These are phyloP conservation scores for Exophiala bonariae DNA, from an alignment of 2,329 filamentous ascomycete species.

Conservation along the genomic window DNA sequence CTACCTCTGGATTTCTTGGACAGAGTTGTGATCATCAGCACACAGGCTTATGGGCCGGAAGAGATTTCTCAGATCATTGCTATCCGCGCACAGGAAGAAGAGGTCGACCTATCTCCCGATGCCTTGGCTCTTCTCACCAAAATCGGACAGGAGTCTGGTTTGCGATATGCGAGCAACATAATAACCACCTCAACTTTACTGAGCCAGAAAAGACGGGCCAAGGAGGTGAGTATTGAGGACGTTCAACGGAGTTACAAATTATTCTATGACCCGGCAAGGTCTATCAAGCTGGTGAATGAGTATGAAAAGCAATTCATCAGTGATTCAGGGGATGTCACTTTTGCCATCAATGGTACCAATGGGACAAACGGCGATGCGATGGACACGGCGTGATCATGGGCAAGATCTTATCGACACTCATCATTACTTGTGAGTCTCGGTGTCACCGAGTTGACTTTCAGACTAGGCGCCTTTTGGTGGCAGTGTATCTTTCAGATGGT, in stretches of 20 bases:
- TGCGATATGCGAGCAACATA: constrained; percentile 96
- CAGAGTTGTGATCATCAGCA: constrained; percentile 93
- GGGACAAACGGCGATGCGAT: constrained; percentile 63
- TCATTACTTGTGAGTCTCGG: too few species aligned
- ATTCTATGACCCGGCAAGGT: constrained; percentile 87
- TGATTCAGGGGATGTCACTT: constrained; percentile 76
- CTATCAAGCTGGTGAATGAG: constrained; percentile 84
- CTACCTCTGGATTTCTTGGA: constrained; percentile 95
- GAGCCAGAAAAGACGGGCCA: constrained; percentile 78
- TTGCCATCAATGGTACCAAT: constrained; percentile 49
- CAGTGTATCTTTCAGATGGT: too few species aligned
- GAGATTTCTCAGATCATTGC: constrained; percentile 91
- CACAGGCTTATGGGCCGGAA: constrained; percentile 75
- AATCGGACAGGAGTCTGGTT: constrained; percentile 87
- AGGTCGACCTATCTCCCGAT: constrained; percentile 86
- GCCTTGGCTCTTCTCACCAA: constrained; percentile 91
- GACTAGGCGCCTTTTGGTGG: too few species aligned
- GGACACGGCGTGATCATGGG: constrained; percentile 46
- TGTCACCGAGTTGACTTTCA: too few species aligned
- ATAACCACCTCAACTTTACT: constrained; percentile 93
- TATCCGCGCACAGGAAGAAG: constrained; percentile 92
- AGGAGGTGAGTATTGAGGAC: constrained; percentile 81
- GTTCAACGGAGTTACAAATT: constrained; percentile 91
- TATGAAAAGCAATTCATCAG: constrained; percentile 93
- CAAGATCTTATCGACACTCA: too few species aligned